phyloP scores from a whole-genome alignment of 2,329 filamentous ascomycete species.

The Ophiocordyceps polyrhachis-furcata region DNA sequence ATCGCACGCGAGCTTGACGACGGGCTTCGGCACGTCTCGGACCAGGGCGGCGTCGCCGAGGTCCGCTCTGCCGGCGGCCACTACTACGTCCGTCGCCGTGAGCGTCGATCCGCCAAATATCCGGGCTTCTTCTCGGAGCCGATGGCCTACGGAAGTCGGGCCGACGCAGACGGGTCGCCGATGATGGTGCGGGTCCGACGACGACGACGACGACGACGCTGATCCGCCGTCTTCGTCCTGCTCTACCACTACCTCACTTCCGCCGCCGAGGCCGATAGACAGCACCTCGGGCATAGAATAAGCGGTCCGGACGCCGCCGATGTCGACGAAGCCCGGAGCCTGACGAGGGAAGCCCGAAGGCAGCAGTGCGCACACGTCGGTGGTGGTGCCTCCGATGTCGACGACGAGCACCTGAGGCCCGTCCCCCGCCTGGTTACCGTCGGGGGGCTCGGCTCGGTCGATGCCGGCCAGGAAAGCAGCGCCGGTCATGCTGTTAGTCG shows the following conservation, averaged over 20 bases:
- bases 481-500: slow-evolving; percentile 34
- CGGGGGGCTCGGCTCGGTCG: slow-evolving; percentile 10
- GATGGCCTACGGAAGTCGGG: slow-evolving; percentile 35
- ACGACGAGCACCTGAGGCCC: slow-evolving; percentile 26
- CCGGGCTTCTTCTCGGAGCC: slow-evolving; percentile 25
- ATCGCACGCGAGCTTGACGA: slow-evolving; percentile 8
- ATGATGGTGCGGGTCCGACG: slow-evolving; percentile 8
- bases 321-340: slow-evolving; percentile 36
- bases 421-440: neutral
- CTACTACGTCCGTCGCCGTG: slow-evolving; percentile 34
- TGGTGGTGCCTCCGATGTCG: slow-evolving; percentile 43
- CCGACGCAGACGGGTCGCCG: slow-evolving; percentile 23
- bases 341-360: slow-evolving; percentile 41
- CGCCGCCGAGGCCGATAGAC: slow-evolving; percentile 37
- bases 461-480: slow-evolving; percentile 33
- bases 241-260: slow-evolving; percentile 15
- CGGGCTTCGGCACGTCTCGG: slow-evolving; percentile 6
- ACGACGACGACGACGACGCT: neutral
- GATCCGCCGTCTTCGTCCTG: neutral
- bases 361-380: slow-evolving; percentile 37
- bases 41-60: slow-evolving; percentile 14
- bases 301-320: slow-evolving; percentile 39
- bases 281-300: slow-evolving; percentile 38
- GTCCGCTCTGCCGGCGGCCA: slow-evolving; percentile 14
- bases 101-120: slow-evolving; percentile 33